Conservation (phyloP, 352 stramenopile species). For the Elongisporangium undulatum region DNA sequence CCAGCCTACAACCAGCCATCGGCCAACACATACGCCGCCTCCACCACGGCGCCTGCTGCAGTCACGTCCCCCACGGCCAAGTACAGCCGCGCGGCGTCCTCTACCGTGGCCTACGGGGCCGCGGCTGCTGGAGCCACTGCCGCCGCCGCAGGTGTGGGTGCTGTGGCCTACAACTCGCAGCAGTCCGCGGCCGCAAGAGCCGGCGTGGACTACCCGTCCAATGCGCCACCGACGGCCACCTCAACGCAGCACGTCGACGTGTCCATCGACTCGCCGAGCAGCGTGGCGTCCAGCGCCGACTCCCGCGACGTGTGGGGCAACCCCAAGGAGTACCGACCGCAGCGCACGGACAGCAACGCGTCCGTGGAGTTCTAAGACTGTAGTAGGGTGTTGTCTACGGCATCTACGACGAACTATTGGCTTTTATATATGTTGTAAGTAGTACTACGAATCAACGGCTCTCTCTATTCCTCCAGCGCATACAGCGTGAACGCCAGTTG, state of each 20-base stretch:
- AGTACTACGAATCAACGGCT: not conserved
- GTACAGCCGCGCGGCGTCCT: slow-evolving; percentile 12
- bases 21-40: slow-evolving; percentile 7
- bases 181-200: slow-evolving; percentile 15
- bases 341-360: slow-evolving; percentile 44
- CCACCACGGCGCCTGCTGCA: slow-evolving; percentile 12
- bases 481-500: slow-evolving; percentile 97
- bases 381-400: slow-evolving; percentile 1
- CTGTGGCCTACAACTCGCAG: slow-evolving; percentile 24
- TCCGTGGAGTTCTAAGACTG: slow-evolving; percentile 52
- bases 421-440: not conserved
- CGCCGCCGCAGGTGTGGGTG: slow-evolving; percentile 11
- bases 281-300: slow-evolving; percentile 13
- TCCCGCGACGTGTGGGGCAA: slow-evolving; percentile 43
- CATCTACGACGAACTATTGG: slow-evolving; percentile 6
- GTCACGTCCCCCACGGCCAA: slow-evolving; percentile 12
- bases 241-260: slow-evolving; percentile 15
- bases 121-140: not conserved
- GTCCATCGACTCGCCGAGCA: slow-evolving; percentile 27
- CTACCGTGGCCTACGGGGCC: slow-evolving; percentile 3
- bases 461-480: slow-evolving; percentile 36
- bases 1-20: slow-evolving; percentile 15
- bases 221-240: slow-evolving; percentile 5
- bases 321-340: slow-evolving; percentile 27
- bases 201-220: slow-evolving; percentile 7